Conservation (phyloP, 345 rosid species). For the Hypericum androsaemum region DNA sequence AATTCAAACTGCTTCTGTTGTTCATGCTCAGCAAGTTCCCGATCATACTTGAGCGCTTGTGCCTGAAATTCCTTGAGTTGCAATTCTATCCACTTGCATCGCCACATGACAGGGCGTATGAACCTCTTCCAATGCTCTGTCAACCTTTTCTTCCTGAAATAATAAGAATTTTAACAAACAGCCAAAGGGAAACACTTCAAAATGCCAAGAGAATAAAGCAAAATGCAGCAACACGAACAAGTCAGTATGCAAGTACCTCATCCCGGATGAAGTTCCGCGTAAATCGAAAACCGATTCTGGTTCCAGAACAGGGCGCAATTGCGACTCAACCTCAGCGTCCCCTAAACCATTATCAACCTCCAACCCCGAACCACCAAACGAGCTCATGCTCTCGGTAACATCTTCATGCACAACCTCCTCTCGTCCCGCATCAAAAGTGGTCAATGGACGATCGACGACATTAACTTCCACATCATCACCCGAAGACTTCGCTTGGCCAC, state of each 20-base stretch:
- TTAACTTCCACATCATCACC: constrained; percentile 41
- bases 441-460: constrained; percentile 23
- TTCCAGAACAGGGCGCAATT: constrained; percentile 16
- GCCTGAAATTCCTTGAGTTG: constrained; percentile 19
- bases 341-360: constrained; percentile 31
- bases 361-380: constrained; percentile 55
- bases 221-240: neutral
- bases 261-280: constrained; percentile 18
- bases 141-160: constrained; percentile 22
- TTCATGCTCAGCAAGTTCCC: constrained; percentile 17
- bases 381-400: constrained; percentile 63
- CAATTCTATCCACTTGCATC: constrained; percentile 28
- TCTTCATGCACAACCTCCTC: constrained; percentile 24
- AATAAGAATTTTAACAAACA: neutral
- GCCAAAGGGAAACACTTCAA: neutral
- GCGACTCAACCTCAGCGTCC: constrained; percentile 75
- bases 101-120: constrained; percentile 29
- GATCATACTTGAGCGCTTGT: constrained; percentile 21
- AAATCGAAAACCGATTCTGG: constrained; percentile 18
- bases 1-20: constrained; percentile 16
- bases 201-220: neutral
- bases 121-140: constrained; percentile 30
- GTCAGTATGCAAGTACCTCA: constrained; percentile 32
- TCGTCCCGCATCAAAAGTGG: constrained; percentile 8
- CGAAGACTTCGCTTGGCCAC: constrained; percentile 8